Percentiles rank a stretch among this genome's conserved stretches.
Evolutionary conservation across 176 grass and related monocot genomes (phyloP).

Genomic region (Carex myosuroides): DNA sequence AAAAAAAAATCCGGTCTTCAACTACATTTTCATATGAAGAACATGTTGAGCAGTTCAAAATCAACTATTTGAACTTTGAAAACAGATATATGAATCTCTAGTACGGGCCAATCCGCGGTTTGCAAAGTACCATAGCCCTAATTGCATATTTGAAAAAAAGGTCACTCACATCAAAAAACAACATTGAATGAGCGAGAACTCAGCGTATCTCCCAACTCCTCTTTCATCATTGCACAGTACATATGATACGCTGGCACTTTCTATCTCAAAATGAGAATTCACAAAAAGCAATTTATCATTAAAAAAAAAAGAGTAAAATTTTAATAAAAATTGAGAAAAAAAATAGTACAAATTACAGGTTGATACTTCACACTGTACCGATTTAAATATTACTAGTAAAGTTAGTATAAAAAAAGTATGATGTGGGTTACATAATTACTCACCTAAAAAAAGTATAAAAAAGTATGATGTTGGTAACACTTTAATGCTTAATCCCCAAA

Average conservation of each 20-base stretch:
- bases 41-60: too few relatives aligned
- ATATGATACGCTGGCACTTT: slow-evolving; percentile 64
- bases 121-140: too few relatives aligned
- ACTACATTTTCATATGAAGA: too few relatives aligned
- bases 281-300: not conserved
- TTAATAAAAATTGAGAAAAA: too few relatives aligned
- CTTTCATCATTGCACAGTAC: slow-evolving; percentile 84
- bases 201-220: slow-evolving; percentile 69
- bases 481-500: not conserved
- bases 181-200: slow-evolving; percentile 38
- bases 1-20: too few relatives aligned
- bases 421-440: not conserved
- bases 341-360: not conserved
- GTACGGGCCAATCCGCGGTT: too few relatives aligned
- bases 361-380: too few relatives aligned
- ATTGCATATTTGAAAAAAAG: too few relatives aligned
- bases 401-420: not conserved
- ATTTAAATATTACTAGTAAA: slow-evolving; percentile 4
- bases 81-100: too few relatives aligned
- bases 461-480: not conserved
- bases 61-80: too few relatives aligned
- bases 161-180: too few relatives aligned
- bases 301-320: not conserved
- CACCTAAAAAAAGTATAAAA: not conserved
- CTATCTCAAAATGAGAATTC: slow-evolving; percentile 32